Evolutionary conservation across 148 eudicot genomes (phyloP).

Genomic region (Nyssa sinensis): DNA sequence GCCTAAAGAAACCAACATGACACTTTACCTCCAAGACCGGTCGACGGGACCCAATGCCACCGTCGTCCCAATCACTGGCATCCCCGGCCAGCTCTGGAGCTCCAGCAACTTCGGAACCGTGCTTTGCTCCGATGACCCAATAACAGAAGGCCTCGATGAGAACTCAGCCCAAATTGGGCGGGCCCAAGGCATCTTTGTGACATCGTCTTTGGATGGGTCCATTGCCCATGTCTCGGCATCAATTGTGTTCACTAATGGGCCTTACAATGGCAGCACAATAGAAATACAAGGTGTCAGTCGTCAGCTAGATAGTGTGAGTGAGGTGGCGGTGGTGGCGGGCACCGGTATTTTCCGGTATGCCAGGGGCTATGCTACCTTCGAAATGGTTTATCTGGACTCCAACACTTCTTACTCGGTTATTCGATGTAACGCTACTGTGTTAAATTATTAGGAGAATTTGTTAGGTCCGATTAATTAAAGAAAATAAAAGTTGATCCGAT

Average conservation of each 20-base stretch:
- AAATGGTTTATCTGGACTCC: not conserved
- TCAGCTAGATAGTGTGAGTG: not conserved
- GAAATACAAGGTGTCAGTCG: not conserved
- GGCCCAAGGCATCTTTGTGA: conserved; percentile 4
- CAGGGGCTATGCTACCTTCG: not conserved
- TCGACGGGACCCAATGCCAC: not conserved
- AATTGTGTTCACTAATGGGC: conserved; percentile 1
- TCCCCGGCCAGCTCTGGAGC: not conserved
- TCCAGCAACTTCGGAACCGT: not conserved
- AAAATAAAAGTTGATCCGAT: no score
- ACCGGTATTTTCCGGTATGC: not conserved
- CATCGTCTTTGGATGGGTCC: not conserved
- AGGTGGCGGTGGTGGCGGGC: not conserved
- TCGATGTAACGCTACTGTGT: not conserved
- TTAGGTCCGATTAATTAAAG: no score
- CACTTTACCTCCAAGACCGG: not conserved
- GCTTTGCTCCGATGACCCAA: not conserved
- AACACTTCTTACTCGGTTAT: not conserved
- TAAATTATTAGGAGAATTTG: not conserved
- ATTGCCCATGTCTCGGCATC: not conserved
- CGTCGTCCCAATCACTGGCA: not conserved
- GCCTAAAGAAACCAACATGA: conserved; percentile 11
- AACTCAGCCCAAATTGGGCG: not conserved
- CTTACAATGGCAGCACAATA: not conserved
- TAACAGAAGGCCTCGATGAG: not conserved